phyloP scores from a whole-genome alignment of 192 early-diverging fungal genomes.

The Jimgerdemannia flammicorona region DNA sequence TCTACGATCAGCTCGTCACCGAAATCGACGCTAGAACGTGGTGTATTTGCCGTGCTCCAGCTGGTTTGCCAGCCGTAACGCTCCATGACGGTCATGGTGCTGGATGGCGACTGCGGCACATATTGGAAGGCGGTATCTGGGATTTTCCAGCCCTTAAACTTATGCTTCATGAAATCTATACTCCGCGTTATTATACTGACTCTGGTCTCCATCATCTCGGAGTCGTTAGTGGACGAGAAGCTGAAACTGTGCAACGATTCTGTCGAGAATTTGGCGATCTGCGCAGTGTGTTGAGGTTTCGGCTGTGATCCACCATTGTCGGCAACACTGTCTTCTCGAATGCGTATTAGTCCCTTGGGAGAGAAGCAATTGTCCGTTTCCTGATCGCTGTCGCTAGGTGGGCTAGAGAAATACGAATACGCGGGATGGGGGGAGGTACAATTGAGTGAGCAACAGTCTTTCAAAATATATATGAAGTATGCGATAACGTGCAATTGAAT shows the following conservation, averaged over 20 bases:
- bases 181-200: slow-evolving; percentile 43
- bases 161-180: slow-evolving; percentile 52
- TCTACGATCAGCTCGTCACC: background rate
- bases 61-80: slow-evolving; percentile 18
- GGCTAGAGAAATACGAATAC: too few relatives aligned
- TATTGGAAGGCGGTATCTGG: slow-evolving; percentile 27
- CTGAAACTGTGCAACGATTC: slow-evolving; percentile 43
- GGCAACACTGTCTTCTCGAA: slow-evolving; percentile 6
- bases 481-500: too few relatives aligned
- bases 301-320: background rate
- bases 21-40: background rate
- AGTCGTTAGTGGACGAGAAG: slow-evolving; percentile 38
- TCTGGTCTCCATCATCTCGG: slow-evolving; percentile 33
- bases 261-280: slow-evolving; percentile 43
- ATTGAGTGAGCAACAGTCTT: too few relatives aligned
- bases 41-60: slow-evolving; percentile 3
- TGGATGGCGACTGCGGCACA: slow-evolving; percentile 20
- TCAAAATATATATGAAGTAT: too few relatives aligned
- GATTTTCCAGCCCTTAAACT: slow-evolving; percentile 47
- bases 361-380: slow-evolving; percentile 8
- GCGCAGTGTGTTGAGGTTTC: slow-evolving; percentile 4
- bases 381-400: background rate
- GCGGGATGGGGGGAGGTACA: too few relatives aligned
- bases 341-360: slow-evolving; percentile 17
- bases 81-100: slow-evolving; percentile 14